Conservation (phyloP, 2,329 filamentous ascomycete genomes). For the Aspergillus fructus region DNA sequence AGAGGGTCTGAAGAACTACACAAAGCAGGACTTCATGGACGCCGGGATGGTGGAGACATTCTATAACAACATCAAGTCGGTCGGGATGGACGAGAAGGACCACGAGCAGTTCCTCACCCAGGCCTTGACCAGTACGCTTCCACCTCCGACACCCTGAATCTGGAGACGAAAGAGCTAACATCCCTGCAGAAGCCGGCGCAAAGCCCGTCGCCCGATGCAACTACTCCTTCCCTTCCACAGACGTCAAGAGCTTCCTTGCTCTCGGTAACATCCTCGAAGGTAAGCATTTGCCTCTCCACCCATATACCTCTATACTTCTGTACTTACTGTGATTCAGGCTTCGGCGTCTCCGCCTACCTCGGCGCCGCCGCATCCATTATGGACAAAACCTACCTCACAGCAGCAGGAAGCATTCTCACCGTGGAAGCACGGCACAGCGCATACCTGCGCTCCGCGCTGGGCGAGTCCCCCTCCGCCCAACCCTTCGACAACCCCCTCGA, state of each 20-base stretch:
- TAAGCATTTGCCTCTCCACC: background rate
- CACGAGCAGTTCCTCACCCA: slow-evolving; percentile 59
- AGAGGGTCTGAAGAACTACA: slow-evolving; percentile 59
- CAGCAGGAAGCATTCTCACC: slow-evolving; percentile 63
- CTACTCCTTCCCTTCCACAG: slow-evolving; percentile 56
- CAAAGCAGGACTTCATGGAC: slow-evolving; percentile 48
- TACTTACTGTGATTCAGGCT: slow-evolving; percentile 21
- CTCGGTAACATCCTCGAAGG: slow-evolving; percentile 57
- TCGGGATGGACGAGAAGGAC: slow-evolving; percentile 57
- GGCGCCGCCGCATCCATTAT: slow-evolving; percentile 61
- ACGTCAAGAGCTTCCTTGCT: slow-evolving; percentile 52
- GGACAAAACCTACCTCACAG: slow-evolving; percentile 58
- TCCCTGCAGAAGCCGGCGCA: slow-evolving; percentile 42
- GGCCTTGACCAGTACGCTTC: slow-evolving; percentile 34
- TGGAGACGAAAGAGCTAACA: background rate
- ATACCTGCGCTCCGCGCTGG: slow-evolving; percentile 55
- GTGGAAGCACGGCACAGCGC: slow-evolving; percentile 65
- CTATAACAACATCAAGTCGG: slow-evolving; percentile 58
- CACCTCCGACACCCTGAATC: too few species aligned
- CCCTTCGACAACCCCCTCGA: slow-evolving; percentile 61
- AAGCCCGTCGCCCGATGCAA: slow-evolving; percentile 54
- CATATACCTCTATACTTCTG: too few species aligned
- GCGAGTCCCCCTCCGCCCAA: slow-evolving; percentile 56
- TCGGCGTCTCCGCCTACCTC: slow-evolving; percentile 61
- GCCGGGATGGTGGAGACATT: slow-evolving; percentile 54